Base-by-base conservation (phyloP, 352 stramenopile species). In the Paralagenidium karlingii region DNA sequence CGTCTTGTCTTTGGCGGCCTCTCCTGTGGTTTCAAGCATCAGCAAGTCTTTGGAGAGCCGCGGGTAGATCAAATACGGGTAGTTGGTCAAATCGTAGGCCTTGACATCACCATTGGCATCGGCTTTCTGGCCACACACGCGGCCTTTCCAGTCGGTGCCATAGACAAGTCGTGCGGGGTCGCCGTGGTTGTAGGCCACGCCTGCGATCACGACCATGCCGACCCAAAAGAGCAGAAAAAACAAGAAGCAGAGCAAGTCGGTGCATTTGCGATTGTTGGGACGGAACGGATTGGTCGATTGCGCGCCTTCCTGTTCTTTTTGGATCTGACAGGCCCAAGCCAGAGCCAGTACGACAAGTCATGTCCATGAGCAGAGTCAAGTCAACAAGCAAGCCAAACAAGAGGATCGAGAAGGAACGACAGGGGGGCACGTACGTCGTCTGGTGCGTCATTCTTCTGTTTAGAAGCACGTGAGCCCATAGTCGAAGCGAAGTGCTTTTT, bases 81-180 rank as follows among this genome's bases (percentile, higher is more conserved):
- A 84, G 24, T 59, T 38, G 9, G 60, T 76, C 19, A 87, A 45
- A 47, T 87, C 68, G 47, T 87, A 87, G 15, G 62, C 60, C 2
- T 60, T 57, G 1, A 81, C 49, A 16, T 30, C 44, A 31, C 56
- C 62, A 10, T 54, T 77, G 21, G 66, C 60, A 13, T 53, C 59
- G 4, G 55, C 54, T 34, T 70, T 47, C 16, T 68, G 53, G 18
- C 74, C 74, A n/a, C 74, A 88, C 1, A 68, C 81, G 0, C 68
- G 55, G 0, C 74, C 74, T 49, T 69, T 75, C 63, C 66, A 88
- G 45, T 88, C 74, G 0, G 61, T 71, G 32, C 74, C 74, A 43
- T 88, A 85, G 20, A 82, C 58, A 36, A 88, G 46, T 16, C 74
- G 70, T 58, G 84, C 73, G 10, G 74, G 74, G 42, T 88, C 55